Evolutionary conservation across 805 yeast genomes (phyloP).

Genomic region (Saccharomycopsis olivae): DNA sequence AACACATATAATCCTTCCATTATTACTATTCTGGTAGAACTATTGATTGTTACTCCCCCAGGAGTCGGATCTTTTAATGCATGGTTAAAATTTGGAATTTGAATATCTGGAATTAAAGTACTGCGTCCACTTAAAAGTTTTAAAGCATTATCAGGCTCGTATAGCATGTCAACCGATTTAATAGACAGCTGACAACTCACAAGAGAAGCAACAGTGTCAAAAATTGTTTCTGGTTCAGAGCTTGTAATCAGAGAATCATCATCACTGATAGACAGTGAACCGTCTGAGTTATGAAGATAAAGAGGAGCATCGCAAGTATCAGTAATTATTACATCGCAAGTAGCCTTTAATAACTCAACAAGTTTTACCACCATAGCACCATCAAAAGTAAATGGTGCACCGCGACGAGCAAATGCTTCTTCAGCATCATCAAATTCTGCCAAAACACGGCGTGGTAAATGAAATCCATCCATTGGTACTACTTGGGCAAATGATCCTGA

Average conservation of each 20-base stretch:
- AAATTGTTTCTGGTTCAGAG: background rate
- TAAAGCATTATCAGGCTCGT: background rate
- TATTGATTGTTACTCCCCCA: conserved; percentile 35
- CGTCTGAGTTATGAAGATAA: background rate
- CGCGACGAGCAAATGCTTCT: conserved; percentile 55
- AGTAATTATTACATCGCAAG: conserved; percentile 20
- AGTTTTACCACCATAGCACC: conserved; percentile 34
- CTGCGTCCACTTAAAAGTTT: conserved; percentile 2
- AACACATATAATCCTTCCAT: conserved; percentile 72
- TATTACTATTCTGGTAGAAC: conserved; percentile 44
- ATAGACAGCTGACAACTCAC: background rate
- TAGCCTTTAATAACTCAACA: conserved; percentile 23
- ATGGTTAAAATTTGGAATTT: conserved; percentile 70
- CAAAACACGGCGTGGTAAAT: conserved; percentile 41
- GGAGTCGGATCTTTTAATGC: conserved; percentile 60
- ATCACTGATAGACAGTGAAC: no score
- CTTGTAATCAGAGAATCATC: background rate
- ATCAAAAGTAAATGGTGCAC: conserved; percentile 84
- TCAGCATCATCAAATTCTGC: conserved; percentile 42
- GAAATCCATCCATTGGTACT: conserved; percentile 73
- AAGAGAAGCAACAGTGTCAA: background rate
- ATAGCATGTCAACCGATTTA: background rate
- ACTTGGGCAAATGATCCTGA: conserved; percentile 30
- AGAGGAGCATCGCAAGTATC: conserved; percentile 2
- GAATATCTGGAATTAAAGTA: conserved; percentile 27